These are phyloP conservation scores for Hemerocallis citrina DNA, from an alignment of 106 monocot species.

Conservation along the genomic window DNA sequence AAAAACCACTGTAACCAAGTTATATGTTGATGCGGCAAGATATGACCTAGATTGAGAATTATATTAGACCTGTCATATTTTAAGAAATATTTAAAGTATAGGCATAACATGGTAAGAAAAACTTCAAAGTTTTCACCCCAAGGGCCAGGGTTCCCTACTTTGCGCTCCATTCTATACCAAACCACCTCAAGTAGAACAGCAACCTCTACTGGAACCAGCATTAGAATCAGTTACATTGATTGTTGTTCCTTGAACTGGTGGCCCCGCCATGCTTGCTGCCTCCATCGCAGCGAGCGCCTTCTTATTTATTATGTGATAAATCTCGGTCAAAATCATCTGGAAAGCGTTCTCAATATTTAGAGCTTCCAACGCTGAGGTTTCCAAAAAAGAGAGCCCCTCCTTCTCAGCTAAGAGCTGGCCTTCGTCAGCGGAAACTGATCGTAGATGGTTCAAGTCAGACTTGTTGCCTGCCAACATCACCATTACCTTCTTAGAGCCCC, in stretches of 20 bases:
- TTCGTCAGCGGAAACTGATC: conserved; percentile 35
- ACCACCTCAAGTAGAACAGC: conserved; percentile 43
- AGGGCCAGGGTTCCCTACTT: background rate
- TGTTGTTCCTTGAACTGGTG: conserved; percentile 48
- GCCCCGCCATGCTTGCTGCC: conserved; percentile 16
- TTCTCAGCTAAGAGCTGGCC: conserved; percentile 52
- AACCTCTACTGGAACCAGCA: conserved; percentile 14
- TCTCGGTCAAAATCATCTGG: conserved; percentile 43
- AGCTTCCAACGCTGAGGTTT: conserved; percentile 68
- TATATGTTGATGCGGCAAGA: no score
- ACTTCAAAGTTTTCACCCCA: background rate
- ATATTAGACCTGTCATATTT: no score
- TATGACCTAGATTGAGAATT: no score
- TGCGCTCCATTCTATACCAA: background rate
- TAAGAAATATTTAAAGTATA: no score
- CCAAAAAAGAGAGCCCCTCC: conserved; percentile 65
- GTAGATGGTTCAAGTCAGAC: conserved; percentile 55
- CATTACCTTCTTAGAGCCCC: no score
- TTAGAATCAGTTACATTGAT: conserved; percentile 54
- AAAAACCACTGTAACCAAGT: no score
- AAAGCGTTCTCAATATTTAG: conserved; percentile 62
- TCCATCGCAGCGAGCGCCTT: conserved; percentile 62
- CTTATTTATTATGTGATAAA: conserved; percentile 56
- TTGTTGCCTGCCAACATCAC: conserved; percentile 86
- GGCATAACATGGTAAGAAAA: no score